Conservation (phyloP, 164 flowering plant species). For the Santalum album region DNA sequence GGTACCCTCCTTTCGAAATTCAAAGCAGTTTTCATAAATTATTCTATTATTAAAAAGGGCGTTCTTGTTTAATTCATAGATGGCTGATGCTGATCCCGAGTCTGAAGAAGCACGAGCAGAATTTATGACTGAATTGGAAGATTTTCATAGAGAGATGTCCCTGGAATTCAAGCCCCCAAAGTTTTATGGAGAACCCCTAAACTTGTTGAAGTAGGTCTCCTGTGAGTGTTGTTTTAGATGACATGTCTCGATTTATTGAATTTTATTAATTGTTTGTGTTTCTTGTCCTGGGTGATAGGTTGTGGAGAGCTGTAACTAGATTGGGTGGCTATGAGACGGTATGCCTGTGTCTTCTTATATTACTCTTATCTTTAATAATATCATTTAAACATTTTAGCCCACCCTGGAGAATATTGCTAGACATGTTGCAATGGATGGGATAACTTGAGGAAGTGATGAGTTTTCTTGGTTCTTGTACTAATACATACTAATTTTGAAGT, state of each 20-base stretch:
- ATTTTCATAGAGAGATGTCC: conserved; percentile 25
- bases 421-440: background rate
- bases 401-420: background rate
- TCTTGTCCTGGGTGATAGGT: conserved; percentile 19
- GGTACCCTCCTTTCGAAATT: conserved; percentile 6
- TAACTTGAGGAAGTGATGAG: too few species aligned
- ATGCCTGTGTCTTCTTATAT: conserved; percentile 5
- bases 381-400: background rate
- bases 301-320: conserved; percentile 45
- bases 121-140: conserved; percentile 39
- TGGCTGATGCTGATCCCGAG: conserved; percentile 34
- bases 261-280: conserved; percentile 2
- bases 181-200: conserved; percentile 47
- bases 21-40: conserved; percentile 4
- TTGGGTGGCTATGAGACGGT: conserved; percentile 63
- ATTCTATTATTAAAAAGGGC: background rate
- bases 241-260: background rate
- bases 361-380: too few species aligned
- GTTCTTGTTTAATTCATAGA: conserved; percentile 12
- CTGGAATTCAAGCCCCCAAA: conserved; percentile 50
- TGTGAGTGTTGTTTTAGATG: background rate
- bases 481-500: too few species aligned
- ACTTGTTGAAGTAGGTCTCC: conserved; percentile 37
- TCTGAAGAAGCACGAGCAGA: conserved; percentile 30
- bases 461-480: too few species aligned